Percentiles rank a stretch among this genome's conserved stretches.
phyloP scores from a whole-genome alignment of 129 eudicot species.

The Ambrosia artemisiifolia region DNA sequence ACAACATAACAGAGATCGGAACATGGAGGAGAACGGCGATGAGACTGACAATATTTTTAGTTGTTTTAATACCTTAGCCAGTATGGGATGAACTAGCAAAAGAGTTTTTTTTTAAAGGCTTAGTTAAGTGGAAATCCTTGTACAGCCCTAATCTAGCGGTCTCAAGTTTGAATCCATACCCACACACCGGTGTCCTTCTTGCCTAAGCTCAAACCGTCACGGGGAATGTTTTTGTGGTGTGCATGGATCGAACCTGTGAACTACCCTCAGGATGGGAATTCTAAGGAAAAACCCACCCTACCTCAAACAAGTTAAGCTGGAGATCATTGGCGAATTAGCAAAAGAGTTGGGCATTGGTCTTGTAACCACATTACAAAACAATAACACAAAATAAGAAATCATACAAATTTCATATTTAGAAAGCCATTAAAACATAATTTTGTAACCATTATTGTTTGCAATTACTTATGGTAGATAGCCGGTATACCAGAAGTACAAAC shows the following conservation, averaged over 20 bases:
- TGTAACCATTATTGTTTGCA: neutral
- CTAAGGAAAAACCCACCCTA: too few relatives aligned
- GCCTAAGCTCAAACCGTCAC: too few relatives aligned
- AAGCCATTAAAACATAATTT: slow-evolving; percentile 1
- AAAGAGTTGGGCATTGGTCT: slow-evolving; percentile 96
- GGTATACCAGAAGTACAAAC: slow-evolving; percentile 8
- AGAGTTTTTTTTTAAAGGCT: too few relatives aligned
- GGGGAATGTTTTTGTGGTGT: too few relatives aligned
- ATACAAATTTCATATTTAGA: slow-evolving; percentile 21
- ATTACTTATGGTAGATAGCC: slow-evolving; percentile 2
- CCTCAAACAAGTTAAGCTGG: too few relatives aligned
- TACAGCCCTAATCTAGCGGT: too few relatives aligned
- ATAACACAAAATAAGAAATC: neutral
- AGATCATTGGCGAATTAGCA: too few relatives aligned
- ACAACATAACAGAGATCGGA: slow-evolving; percentile 89
- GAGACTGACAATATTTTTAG: slow-evolving; percentile 47
- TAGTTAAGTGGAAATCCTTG: too few relatives aligned
- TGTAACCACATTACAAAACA: slow-evolving; percentile 61
- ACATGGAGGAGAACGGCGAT: slow-evolving; percentile 72
- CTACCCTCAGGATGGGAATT: too few relatives aligned
- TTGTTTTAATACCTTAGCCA: slow-evolving; percentile 72
- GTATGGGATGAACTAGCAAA: slow-evolving; percentile 97
- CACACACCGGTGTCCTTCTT: too few relatives aligned
- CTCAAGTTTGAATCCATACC: too few relatives aligned
- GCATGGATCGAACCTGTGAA: too few relatives aligned